phyloP scores from a whole-genome alignment of 2,329 filamentous ascomycete genomes.

The Fusarium pseudocircinatum region DNA sequence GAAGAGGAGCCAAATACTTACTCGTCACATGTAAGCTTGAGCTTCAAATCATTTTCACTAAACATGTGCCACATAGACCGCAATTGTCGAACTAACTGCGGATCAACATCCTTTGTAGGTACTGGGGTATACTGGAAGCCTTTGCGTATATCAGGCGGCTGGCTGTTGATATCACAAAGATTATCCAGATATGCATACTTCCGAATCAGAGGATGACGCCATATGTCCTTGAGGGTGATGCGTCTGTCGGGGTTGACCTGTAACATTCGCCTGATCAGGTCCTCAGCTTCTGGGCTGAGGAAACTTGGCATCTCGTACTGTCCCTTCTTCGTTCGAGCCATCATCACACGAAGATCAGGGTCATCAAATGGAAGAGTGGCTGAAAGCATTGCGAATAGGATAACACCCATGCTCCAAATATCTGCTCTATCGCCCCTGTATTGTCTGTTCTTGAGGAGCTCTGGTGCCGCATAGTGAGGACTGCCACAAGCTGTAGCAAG shows the following conservation, averaged over 20 bases:
- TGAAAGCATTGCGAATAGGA: conserved; percentile 87
- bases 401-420: conserved; percentile 93
- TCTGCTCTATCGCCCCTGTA: conserved; percentile 91
- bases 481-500: conserved; percentile 94
- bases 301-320: conserved; percentile 68
- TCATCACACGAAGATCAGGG: conserved; percentile 68
- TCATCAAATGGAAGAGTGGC: conserved; percentile 86
- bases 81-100: conserved; percentile 84
- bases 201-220: conserved; percentile 84
- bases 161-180: conserved; percentile 63
- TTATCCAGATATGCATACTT: conserved; percentile 84
- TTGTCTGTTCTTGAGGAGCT: conserved; percentile 79
- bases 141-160: conserved; percentile 67
- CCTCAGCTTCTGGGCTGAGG: conserved; percentile 75
- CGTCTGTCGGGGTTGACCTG: conserved; percentile 80
- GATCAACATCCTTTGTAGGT: conserved; percentile 75
- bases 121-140: conserved; percentile 69
- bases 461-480: conserved; percentile 95
- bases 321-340: conserved; percentile 68
- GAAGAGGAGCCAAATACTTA: conserved; percentile 53
- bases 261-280: conserved; percentile 83
- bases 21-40: conserved; percentile 73
- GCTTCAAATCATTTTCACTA: conserved; percentile 74
- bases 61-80: conserved; percentile 92
- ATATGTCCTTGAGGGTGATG: conserved; percentile 83